Percentiles rank a stretch among this genome's conserved stretches.
Conservation (phyloP, 805 yeast species). For the Ogataea polymorpha region DNA sequence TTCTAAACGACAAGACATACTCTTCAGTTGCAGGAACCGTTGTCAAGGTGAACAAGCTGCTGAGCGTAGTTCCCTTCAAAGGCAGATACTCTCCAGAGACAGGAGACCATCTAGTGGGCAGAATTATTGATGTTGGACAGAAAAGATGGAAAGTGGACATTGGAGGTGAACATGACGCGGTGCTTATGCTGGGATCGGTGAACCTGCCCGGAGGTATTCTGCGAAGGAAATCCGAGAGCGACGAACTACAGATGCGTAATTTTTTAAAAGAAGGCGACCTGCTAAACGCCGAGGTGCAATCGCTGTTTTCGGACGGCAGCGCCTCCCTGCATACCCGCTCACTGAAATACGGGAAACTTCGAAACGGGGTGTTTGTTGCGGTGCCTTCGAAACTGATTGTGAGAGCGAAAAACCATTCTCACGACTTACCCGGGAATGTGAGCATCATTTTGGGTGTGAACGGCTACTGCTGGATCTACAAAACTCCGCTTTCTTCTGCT, state of each 20-base stretch:
- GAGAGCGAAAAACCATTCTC: constrained; percentile 83
- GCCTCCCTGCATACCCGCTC: constrained; percentile 96
- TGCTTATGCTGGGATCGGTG: constrained; percentile 89
- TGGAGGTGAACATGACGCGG: constrained; percentile 92
- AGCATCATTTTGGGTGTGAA: constrained; percentile 90
- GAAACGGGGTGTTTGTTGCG: constrained; percentile 80
- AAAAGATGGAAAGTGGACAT: constrained; percentile 96
- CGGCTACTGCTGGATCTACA: constrained; percentile 90
- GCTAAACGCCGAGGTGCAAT: constrained; percentile 93
- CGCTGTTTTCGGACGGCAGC: constrained; percentile 81
- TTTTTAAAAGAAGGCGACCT: constrained; percentile 95
- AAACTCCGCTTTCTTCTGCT: constrained; percentile 41
- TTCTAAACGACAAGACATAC: constrained; percentile 68
- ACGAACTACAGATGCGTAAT: constrained; percentile 93
- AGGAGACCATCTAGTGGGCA: constrained; percentile 93
- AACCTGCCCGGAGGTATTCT: constrained; percentile 96
- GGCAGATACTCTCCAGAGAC: constrained; percentile 92
- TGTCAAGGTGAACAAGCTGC: constrained; percentile 77
- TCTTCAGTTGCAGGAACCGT: constrained; percentile 93
- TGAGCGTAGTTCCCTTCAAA: constrained; percentile 80
- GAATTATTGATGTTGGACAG: constrained; percentile 90
- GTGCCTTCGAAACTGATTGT: constrained; percentile 83
- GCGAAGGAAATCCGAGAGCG: constrained; percentile 90
- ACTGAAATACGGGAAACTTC: constrained; percentile 87
- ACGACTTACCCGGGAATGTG: constrained; percentile 90